Base-by-base conservation (phyloP, 2,329 filamentous ascomycete species). In the Septoria linicola region DNA sequence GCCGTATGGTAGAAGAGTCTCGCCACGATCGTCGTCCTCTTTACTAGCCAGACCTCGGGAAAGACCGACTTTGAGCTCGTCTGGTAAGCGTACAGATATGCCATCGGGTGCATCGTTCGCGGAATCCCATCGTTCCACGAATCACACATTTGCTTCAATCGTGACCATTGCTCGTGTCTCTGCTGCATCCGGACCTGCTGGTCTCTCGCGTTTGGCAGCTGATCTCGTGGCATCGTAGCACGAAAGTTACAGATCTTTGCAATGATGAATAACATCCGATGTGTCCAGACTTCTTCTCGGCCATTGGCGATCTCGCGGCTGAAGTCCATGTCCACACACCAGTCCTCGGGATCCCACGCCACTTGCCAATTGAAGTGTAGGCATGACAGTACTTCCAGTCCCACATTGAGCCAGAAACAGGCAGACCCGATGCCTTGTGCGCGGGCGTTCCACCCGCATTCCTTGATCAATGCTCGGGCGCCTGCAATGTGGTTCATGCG, bases 371-470 rank as follows among this genome's bases (percentile, higher is more conserved):
- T 90, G 70, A 89, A 89, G 59, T 89, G 85, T 13, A 96, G 75
- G 68, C 90, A 96, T 57, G 83, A 89, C 21, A 96, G 76, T n/a
- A 96, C 76, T 67, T 97, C 92, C 79, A 96, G 87, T 13, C 86
- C 87, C 13, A 95, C 84, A 62, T 95, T 96, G 31, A 96, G 76
- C 91, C 92, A 96, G 72, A 96, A 96, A 68, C 91, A 96, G 1
- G 91, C 89, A 0, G 84, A 82, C 1, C 89, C 91, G 16, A 96
- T 82, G 0, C 91, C 90, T 1, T 78, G 80, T 30, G 87, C 87
- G 55, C 78, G 82, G 0, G 89, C 89, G 62, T 89, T 86, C 92
- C 92, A 96, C 3, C 84, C 83, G 63, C 90, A 96, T 66, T 96
- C 89, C 55, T 89, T 88, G 63, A 96, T 91, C 42, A 96, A 75